These are phyloP conservation scores for Striga hermonthica DNA, from an alignment of 305 asterid species.

Conservation along the genomic window DNA sequence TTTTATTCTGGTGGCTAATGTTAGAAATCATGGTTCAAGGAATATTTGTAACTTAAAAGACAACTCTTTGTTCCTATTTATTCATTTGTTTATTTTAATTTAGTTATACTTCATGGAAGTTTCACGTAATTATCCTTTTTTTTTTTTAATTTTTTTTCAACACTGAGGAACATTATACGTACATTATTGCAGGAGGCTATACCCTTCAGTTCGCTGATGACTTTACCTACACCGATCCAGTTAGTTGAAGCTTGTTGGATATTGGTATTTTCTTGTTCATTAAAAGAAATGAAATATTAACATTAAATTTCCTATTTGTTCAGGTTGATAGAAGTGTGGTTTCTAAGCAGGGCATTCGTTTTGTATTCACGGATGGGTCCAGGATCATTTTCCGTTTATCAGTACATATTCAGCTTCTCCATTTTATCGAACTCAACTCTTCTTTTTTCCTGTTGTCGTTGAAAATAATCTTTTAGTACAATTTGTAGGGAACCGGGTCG, in stretches of 20 bases:
- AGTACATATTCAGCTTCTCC: constrained; percentile 39
- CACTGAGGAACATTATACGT: background rate
- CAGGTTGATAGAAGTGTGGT: constrained; percentile 95
- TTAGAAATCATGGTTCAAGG: background rate
- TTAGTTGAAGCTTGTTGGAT: constrained; percentile 39
- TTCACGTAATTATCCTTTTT: no score
- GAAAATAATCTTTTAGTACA: constrained; percentile 24
- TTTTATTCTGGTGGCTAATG: background rate
- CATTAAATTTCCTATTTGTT: constrained; percentile 11
- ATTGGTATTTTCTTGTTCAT: constrained; percentile 19
- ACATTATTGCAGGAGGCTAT: constrained; percentile 57
- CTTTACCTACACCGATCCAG: constrained; percentile 91
- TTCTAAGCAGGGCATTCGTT: constrained; percentile 82
- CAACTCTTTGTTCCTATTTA: background rate
- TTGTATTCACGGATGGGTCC: constrained; percentile 87
- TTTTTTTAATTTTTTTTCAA: no score
- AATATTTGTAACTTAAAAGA: background rate
- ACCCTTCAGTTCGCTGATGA: constrained; percentile 85
- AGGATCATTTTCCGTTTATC: constrained; percentile 88
- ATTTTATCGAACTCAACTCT: background rate
- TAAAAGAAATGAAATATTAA: constrained; percentile 15
- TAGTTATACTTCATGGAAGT: no score
- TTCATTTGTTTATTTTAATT: background rate
- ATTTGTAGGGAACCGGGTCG: constrained; percentile 84
- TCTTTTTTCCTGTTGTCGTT: constrained; percentile 2